Conservation (phyloP, 306 rosid species). For the Lotus japonicus region DNA sequence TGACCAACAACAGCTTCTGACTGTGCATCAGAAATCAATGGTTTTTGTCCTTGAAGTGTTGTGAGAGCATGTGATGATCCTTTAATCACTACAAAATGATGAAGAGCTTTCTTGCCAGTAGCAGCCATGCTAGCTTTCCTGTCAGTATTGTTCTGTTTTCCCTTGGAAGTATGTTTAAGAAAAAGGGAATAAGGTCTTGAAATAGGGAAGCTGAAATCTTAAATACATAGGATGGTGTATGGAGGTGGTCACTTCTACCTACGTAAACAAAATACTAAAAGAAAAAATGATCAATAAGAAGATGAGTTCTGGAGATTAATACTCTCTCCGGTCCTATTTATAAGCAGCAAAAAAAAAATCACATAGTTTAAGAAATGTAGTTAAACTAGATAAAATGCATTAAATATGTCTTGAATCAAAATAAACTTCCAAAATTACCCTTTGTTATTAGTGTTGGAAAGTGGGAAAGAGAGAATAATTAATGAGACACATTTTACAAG, state of each 20-base stretch:
- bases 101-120: not conserved
- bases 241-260: too few relatives aligned
- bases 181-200: too few relatives aligned
- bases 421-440: too few relatives aligned
- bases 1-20: conserved; percentile 19
- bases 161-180: too few relatives aligned
- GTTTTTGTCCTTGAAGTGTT: not conserved
- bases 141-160: conserved; percentile 1
- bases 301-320: not conserved
- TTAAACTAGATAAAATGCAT: too few relatives aligned
- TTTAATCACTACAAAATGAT: not conserved
- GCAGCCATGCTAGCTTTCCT: not conserved
- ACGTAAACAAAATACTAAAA: not conserved
- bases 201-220: not conserved
- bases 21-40: not conserved
- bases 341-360: too few relatives aligned
- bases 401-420: too few relatives aligned
- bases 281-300: not conserved
- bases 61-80: conserved; percentile 14
- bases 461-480: too few relatives aligned
- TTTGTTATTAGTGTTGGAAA: too few relatives aligned
- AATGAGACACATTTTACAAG: too few relatives aligned
- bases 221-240: not conserved
- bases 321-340: too few relatives aligned
- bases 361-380: too few relatives aligned